Percentiles rank a stretch among this genome's conserved stretches.
Evolutionary conservation across 1,284 basidiomycete species (phyloP).

Genomic region (Wolfiporia cocos): DNA sequence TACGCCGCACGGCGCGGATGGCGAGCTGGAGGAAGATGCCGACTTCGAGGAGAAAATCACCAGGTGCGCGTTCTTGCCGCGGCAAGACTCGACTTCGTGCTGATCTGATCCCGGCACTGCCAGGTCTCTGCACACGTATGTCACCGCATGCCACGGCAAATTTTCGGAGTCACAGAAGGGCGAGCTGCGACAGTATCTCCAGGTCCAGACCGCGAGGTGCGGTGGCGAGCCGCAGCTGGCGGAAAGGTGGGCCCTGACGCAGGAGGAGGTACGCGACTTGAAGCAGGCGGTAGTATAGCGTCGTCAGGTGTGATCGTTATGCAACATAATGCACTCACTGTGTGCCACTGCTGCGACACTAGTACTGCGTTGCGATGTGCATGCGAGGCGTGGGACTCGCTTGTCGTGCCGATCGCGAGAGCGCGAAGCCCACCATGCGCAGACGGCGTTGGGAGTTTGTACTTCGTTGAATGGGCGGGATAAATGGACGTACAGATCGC

Average conservation of each 20-base stretch:
- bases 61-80: slow-evolving; percentile 36
- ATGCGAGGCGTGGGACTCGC: too few relatives aligned
- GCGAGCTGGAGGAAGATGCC: slow-evolving; percentile 61
- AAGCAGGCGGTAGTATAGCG: slow-evolving; percentile 13
- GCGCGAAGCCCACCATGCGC: too few relatives aligned
- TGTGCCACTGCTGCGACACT: too few relatives aligned
- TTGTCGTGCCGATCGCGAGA: too few relatives aligned
- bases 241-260: slow-evolving; percentile 21
- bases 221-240: slow-evolving; percentile 17
- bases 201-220: slow-evolving; percentile 14
- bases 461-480: too few relatives aligned
- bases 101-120: background rate
- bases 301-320: too few relatives aligned
- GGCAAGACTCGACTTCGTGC: background rate
- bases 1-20: slow-evolving; percentile 62
- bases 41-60: slow-evolving; percentile 83
- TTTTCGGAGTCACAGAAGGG: slow-evolving; percentile 39
- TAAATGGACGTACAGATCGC: too few relatives aligned
- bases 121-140: slow-evolving; percentile 54
- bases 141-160: slow-evolving; percentile 34
- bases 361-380: too few relatives aligned
- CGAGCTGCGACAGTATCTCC: slow-evolving; percentile 30
- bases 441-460: too few relatives aligned
- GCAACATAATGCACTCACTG: too few relatives aligned
- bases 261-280: slow-evolving; percentile 17